These are phyloP conservation scores for Phytophthora gonapodyides DNA, from an alignment of 352 stramenopile species.

Conservation along the genomic window DNA sequence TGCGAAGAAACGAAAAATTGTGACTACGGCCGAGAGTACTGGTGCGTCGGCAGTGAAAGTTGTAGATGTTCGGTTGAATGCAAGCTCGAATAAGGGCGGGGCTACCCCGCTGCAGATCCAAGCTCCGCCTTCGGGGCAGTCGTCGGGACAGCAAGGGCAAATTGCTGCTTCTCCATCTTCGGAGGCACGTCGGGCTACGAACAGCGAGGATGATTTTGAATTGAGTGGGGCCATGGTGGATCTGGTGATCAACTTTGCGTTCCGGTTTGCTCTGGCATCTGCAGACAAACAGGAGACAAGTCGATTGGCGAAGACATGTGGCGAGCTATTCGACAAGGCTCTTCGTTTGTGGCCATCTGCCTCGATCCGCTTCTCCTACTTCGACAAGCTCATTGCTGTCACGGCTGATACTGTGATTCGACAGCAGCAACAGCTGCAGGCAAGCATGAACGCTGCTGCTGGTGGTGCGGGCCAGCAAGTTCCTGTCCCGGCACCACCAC, in stretches of 20 bases:
- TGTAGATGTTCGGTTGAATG: slow-evolving; percentile 21
- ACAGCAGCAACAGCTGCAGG: slow-evolving; percentile 65
- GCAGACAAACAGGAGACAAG: slow-evolving; percentile 90
- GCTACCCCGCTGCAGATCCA: slow-evolving; percentile 19
- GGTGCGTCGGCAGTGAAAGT: slow-evolving; percentile 21
- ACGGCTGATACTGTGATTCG: slow-evolving; percentile 85
- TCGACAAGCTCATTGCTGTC: slow-evolving; percentile 91
- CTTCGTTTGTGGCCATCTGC: slow-evolving; percentile 85
- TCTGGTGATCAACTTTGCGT: slow-evolving; percentile 93
- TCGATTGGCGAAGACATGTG: slow-evolving; percentile 86
- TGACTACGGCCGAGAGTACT: slow-evolving; percentile 20
- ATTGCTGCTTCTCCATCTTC: slow-evolving; percentile 22
- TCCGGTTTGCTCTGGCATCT: slow-evolving; percentile 87
- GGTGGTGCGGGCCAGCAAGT: slow-evolving; percentile 34
- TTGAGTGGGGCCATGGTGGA: slow-evolving; percentile 89
- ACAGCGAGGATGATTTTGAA: slow-evolving; percentile 87
- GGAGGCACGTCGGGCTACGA: slow-evolving; percentile 32
- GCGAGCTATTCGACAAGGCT: slow-evolving; percentile 88
- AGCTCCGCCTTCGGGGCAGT: slow-evolving; percentile 5
- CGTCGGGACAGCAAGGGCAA: slow-evolving; percentile 24
- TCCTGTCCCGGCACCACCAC: slow-evolving; percentile 27
- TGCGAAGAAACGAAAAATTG: slow-evolving; percentile 56
- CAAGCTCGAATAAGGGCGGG: slow-evolving; percentile 6
- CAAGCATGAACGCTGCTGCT: slow-evolving; percentile 33
- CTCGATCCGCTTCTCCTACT: slow-evolving; percentile 89